Evolutionary conservation across 2,329 filamentous ascomycete species (phyloP), one percentile per base, ranked within the genome.

Genomic region (Xylaria sp.): DNA sequence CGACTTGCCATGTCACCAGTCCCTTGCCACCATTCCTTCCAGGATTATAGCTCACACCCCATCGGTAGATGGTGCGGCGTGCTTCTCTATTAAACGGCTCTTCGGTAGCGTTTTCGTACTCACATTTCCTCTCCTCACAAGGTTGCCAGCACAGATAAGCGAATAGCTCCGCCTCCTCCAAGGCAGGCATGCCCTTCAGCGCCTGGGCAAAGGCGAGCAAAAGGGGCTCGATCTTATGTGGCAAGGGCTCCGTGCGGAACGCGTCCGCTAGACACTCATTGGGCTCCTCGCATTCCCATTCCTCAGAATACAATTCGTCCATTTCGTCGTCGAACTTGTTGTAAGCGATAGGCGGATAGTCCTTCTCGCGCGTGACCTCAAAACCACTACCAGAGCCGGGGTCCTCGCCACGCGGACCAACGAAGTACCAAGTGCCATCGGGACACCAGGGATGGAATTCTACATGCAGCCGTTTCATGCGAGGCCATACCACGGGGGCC

Each of bases 391-490:
- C 47, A 42, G 37, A 7, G 52, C 65, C 48, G 35, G 63, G 65
- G 55, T 67, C 49, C 37, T 66, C 64, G 59, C 55, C 59, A 42
- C 59, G 53, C 46, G 61, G 65, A 35, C 63, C 64, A 39, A 57
- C 57, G 54, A 67, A 67, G 59, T 67, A 67, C 65, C 64, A 67
- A 52, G 44, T 62, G 16, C 65, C 65, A 37, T 65, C 58, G 11
- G 64, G 65, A 47, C 54, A 39, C 51, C 62, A 65, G 30, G 59
- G 64, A 55, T 67, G 60, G 52, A 66, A 65, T 59, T 67, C 64
- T 44, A 66, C 62, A 9, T 54, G 50, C 19, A 66, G 57, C 37
- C 56, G 64, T 55, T 19, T 23, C 49, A 57, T 57, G 10, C 18
- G 55, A 30, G 48, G 48, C 55, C 47, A 57, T 19, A 23, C 39